Percentiles rank a stretch among this genome's conserved stretches.
Evolutionary conservation across 768 basidiomycete genomes (phyloP).

Genomic region (Agrocybe praecox): DNA sequence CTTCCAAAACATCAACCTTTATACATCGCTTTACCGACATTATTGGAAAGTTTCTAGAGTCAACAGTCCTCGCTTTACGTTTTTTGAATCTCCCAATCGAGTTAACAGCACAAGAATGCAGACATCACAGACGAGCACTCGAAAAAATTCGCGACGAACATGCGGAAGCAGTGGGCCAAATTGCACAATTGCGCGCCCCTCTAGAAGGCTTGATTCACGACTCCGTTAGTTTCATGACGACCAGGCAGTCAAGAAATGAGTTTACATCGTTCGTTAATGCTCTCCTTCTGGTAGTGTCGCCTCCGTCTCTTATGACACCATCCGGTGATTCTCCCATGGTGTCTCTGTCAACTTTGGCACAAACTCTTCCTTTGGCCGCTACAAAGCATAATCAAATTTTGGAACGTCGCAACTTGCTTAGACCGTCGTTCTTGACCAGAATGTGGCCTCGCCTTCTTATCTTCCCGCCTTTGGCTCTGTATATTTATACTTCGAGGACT

Average conservation of each 20-base stretch:
- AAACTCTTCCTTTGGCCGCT: conserved; percentile 15
- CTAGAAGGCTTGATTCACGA: conserved; percentile 26
- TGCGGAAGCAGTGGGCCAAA: conserved; percentile 66
- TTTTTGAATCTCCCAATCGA: conserved; percentile 55
- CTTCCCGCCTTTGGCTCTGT: conserved; percentile 67
- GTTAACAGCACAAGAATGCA: conserved; percentile 70
- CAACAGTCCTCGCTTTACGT: conserved; percentile 21
- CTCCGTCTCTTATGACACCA: not conserved
- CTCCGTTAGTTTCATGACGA: conserved; percentile 16
- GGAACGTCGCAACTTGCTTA: conserved; percentile 43
- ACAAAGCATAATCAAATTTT: conserved; percentile 15
- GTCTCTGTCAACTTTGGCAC: conserved; percentile 14
- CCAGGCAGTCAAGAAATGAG: conserved; percentile 15
- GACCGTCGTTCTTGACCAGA: conserved; percentile 69
- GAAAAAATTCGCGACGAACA: conserved; percentile 67
- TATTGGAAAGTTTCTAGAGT: conserved; percentile 10
- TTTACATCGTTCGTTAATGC: conserved; percentile 17
- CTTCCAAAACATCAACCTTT: not conserved
- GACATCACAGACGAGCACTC: conserved; percentile 56
- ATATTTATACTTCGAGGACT: conserved; percentile 62
- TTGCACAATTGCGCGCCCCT: conserved; percentile 55
- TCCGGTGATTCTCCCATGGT: conserved; percentile 6
- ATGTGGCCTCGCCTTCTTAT: conserved; percentile 85
- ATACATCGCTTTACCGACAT: not conserved
- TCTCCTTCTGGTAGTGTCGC: conserved; percentile 19